These are phyloP conservation scores for Pugionium dolabratum DNA, from an alignment of 345 rosid species.

Conservation along the genomic window DNA sequence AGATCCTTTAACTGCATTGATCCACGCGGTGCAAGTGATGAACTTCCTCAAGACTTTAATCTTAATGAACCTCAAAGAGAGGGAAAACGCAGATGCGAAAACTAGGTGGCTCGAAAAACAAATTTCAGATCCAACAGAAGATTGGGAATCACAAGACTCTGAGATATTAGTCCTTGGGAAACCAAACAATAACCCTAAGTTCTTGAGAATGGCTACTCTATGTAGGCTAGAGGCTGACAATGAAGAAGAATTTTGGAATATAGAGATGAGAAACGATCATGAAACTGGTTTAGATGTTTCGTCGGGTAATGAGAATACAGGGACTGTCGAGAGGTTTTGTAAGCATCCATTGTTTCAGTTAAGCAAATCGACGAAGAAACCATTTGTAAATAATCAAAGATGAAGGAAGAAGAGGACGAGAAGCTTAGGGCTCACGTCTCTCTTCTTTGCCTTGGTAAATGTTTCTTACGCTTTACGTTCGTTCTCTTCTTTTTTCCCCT, in stretches of 20 bases:
- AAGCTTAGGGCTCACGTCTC: conserved; percentile 49
- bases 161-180: conserved; percentile 20
- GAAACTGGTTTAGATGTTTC: conserved; percentile 27
- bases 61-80: conserved; percentile 58
- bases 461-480: background rate
- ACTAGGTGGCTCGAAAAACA: conserved; percentile 37
- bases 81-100: conserved; percentile 52
- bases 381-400: conserved; percentile 55
- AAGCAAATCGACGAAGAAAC: conserved; percentile 60
- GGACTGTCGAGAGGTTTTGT: conserved; percentile 50
- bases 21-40: conserved; percentile 96
- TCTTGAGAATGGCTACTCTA: conserved; percentile 50
- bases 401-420: conserved; percentile 44
- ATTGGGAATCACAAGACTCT: conserved; percentile 27
- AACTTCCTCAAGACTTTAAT: conserved; percentile 88
- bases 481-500: background rate
- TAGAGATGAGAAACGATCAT: conserved; percentile 38
- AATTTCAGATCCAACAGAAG: conserved; percentile 38
- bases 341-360: conserved; percentile 59
- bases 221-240: conserved; percentile 49
- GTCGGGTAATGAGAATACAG: conserved; percentile 34
- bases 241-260: conserved; percentile 47
- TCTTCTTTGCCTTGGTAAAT: conserved; percentile 42
- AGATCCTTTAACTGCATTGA: conserved; percentile 91
- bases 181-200: conserved; percentile 38